These are phyloP conservation scores for Xeromyces bisporus DNA, from an alignment of 495 filamentous ascomycete genomes.

Conservation along the genomic window DNA sequence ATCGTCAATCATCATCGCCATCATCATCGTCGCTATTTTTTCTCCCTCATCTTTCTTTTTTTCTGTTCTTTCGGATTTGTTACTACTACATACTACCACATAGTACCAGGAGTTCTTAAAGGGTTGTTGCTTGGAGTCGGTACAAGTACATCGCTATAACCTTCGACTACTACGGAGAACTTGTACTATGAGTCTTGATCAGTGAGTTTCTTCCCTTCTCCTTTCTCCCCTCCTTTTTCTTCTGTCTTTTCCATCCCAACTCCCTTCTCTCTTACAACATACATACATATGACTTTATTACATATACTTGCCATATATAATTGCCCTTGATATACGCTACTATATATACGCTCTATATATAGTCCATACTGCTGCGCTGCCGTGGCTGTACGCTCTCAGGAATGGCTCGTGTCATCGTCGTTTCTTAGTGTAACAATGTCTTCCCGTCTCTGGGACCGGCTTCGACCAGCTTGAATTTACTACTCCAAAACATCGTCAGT, in stretches of 20 bases:
- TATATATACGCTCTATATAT: conserved; percentile 7
- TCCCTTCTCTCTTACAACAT: not conserved
- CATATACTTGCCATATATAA: conserved; percentile 8
- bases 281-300: conserved; percentile 11
- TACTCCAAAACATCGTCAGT: conserved; percentile 5
- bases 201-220: conserved; percentile 5
- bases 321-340: conserved; percentile 4
- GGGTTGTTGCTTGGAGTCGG: not conserved
- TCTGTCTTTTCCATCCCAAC: conserved; percentile 1
- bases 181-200: conserved; percentile 11
- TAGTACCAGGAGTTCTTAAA: not conserved
- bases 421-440: conserved; percentile 25
- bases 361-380: conserved; percentile 10
- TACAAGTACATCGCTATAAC: not conserved
- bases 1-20: not conserved
- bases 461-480: conserved; percentile 15
- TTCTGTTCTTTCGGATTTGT: not conserved
- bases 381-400: conserved; percentile 3
- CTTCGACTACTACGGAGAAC: no score
- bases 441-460: conserved; percentile 20
- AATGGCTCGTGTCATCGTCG: conserved; percentile 30
- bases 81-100: no score
- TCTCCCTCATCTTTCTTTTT: not conserved
- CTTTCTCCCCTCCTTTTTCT: conserved; percentile 4
- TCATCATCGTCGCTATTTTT: no score